These are phyloP conservation scores for Brassica balearica DNA, from an alignment of 441 rosid species.

Conservation along the genomic window DNA sequence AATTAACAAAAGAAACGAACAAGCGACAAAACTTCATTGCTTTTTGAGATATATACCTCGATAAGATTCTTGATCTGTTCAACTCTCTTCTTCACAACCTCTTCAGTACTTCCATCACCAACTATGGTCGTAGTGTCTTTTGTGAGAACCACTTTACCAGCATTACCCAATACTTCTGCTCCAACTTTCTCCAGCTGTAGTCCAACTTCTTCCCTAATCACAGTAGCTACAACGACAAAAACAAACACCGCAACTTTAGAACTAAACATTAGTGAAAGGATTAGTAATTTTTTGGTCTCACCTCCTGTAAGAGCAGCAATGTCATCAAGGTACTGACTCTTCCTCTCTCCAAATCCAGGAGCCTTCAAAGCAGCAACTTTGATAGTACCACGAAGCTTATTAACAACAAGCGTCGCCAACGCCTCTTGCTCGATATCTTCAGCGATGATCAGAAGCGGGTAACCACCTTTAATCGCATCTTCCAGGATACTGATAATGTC, in stretches of 20 bases:
- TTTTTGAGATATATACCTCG: constrained; percentile 53
- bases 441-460: constrained; percentile 76
- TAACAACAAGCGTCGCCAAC: constrained; percentile 94
- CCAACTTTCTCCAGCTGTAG: constrained; percentile 85
- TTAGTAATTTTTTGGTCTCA: constrained; percentile 25
- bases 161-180: constrained; percentile 79
- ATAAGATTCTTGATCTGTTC: constrained; percentile 82
- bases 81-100: constrained; percentile 85
- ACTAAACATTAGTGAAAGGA: not conserved
- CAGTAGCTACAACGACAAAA: constrained; percentile 59
- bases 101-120: constrained; percentile 92
- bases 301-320: constrained; percentile 90
- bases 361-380: constrained; percentile 95
- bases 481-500: constrained; percentile 76
- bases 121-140: constrained; percentile 86
- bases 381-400: constrained; percentile 85
- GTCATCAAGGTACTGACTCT: constrained; percentile 93
- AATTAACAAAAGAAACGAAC: not conserved
- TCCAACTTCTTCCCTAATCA: constrained; percentile 89
- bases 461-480: constrained; percentile 79
- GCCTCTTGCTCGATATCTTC: constrained; percentile 97
- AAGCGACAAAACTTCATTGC: not conserved
- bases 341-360: constrained; percentile 96
- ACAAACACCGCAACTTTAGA: not conserved
- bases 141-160: constrained; percentile 89